Evolutionary conservation across 2,329 filamentous ascomycete species (phyloP), one percentile per base, ranked within the genome.

Genomic region (Aspergillus sp.): DNA sequence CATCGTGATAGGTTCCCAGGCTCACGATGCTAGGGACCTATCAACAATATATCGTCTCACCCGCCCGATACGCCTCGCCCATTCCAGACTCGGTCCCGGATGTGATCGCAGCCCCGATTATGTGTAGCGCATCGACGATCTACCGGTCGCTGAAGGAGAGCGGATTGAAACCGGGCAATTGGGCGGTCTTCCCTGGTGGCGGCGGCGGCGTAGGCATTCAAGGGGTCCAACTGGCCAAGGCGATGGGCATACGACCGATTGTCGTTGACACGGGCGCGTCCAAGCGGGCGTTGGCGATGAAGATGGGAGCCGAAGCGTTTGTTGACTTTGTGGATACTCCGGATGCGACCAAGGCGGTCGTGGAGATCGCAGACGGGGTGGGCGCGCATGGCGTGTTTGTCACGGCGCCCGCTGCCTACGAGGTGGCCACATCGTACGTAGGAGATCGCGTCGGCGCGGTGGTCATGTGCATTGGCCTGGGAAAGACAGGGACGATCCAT

Each of bases 111-210:
- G 83, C 77, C 0, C 82, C 82, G 0, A 77, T 85, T 52, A 83
- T 85, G 80, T 85, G 82, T 67, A 76, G 72, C 41, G 80, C 79
- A 0, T 78, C 76, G 6, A 85, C 83, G 1, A 80, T 84, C 54
- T 82, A 84, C 63, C 76, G 79, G 2, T 79, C 81, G 2, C 69
- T 85, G 46, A 73, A 77, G 11, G 77, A 81, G 38, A 79, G 77
- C 0, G 73, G 70, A 1, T 67, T 83, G 3, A 70, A 70, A 51
- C 69, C 80, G 0, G 79, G 80, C 9, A 70, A 82, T 46, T 84
- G 78, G 78, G 78, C 79, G 1, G 64, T 65, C 1, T 67, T 67
- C 24, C 64, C 65, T 0, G 65, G 65, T 3, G 63, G 78, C 0
- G 81, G 81, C 8, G 79, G 79, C 35, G 81, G 78, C 14, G 78